Evolutionary conservation across 23 red algal species (phyloP), one percentile per base, ranked within the genome.

Genomic region (Pyropia haitanensis): DNA sequence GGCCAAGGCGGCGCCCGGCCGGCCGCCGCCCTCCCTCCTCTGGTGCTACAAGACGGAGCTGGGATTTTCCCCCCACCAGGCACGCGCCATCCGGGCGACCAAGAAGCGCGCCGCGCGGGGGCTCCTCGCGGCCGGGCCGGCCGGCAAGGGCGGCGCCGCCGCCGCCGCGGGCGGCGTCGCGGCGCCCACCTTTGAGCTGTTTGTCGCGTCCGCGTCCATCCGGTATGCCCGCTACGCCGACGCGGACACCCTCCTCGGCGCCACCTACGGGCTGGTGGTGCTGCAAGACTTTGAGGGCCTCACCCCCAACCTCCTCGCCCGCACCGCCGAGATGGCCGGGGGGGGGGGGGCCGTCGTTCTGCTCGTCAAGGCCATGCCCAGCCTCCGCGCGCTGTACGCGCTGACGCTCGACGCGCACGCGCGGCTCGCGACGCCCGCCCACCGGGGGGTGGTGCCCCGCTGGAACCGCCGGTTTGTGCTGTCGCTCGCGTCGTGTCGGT

Each of bases 11-110:
- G 52, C 83, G 13, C 39, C 39, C 39, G 60, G 78, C 50, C 44
- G 61, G 39, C 58, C 93, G 7, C 60, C 68, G 25, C 84, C 84
- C 18, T 78, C 84, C 14, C 85, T 97, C 23, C 71, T 97, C 7
- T 97, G 93, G 93, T 85, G 79, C 51, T 97, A 97, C 64, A 97
- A 97, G 72, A 79, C 75, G 14, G 93, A 97, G 30, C 73, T 97
- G 26, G 93, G 93, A 16, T 97, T 97, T 62, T 83, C 76, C 32
- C 81, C 80, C 19, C 81, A 90, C 68, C 76, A 69, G 60, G 75
- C 85, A 51, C 90, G 90, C 65, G 80, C 85, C 61, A 89, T 97
- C 85, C 79, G 82, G 62, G 62, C 85, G 29, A 89, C 90, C 60
- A 82, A 88, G 33, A 89, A 90, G 60, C 33, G 70, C 34, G 79